phyloP scores from a whole-genome alignment of 768 basidiomycete genomes.

The Pleurotus citrinopileatus region DNA sequence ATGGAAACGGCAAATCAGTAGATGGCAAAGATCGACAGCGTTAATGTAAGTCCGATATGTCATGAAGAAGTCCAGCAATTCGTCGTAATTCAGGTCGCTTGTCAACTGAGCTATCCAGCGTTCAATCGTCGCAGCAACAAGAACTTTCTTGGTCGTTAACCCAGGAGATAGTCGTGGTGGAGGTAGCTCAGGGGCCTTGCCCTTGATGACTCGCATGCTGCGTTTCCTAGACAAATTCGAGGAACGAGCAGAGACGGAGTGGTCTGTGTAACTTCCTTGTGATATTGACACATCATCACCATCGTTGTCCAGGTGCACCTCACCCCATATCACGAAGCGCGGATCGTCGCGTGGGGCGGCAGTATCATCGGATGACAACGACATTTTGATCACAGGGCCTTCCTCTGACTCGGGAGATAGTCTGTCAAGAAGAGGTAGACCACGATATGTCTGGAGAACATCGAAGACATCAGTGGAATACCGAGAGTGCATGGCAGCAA shows the following conservation, averaged over 20 bases:
- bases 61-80: slow-evolving; percentile 86
- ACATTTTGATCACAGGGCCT: slow-evolving; percentile 72
- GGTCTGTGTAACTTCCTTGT: slow-evolving; percentile 33
- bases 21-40: slow-evolving; percentile 74
- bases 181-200: slow-evolving; percentile 28
- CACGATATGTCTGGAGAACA: slow-evolving; percentile 75
- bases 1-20: slow-evolving; percentile 85
- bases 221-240: slow-evolving; percentile 34
- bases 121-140: slow-evolving; percentile 91
- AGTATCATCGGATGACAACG: slow-evolving; percentile 60
- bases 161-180: slow-evolving; percentile 19
- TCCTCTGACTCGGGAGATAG: slow-evolving; percentile 53
- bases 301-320: slow-evolving; percentile 35
- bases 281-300: slow-evolving; percentile 36
- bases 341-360: slow-evolving; percentile 84
- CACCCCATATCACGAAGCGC: slow-evolving; percentile 90
- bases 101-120: slow-evolving; percentile 93
- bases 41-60: slow-evolving; percentile 86
- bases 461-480: slow-evolving; percentile 80
- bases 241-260: slow-evolving; percentile 34
- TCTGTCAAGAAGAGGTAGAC: slow-evolving; percentile 70
- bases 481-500: slow-evolving; percentile 55
- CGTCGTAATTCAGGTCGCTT: slow-evolving; percentile 81
- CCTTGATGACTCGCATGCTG: slow-evolving; percentile 25
- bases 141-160: slow-evolving; percentile 40